Percentiles rank a stretch among this genome's conserved stretches.
Evolutionary conservation across 129 eudicot genomes (phyloP).

Genomic region (Pittosporum tobira): DNA sequence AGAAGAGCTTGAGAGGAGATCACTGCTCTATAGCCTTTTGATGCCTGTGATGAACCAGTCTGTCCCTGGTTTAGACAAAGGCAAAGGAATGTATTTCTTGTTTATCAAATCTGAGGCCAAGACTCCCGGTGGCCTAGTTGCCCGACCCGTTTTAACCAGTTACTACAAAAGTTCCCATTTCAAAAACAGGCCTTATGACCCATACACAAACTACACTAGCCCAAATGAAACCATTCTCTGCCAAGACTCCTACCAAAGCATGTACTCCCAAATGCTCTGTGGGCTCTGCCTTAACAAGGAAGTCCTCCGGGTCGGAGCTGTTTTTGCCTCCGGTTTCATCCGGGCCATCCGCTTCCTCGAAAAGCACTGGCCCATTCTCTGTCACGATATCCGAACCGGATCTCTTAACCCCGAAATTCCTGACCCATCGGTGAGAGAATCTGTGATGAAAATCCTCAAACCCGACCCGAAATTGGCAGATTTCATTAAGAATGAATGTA

Average conservation of each 20-base stretch:
- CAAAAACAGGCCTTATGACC: conserved; percentile 51
- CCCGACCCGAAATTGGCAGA: conserved; percentile 45
- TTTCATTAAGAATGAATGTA: conserved; percentile 36
- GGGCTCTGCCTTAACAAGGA: conserved; percentile 37
- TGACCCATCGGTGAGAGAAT: conserved; percentile 35
- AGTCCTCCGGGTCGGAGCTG: conserved; percentile 60
- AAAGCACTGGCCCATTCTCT: conserved; percentile 47
- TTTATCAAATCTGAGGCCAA: conserved; percentile 56
- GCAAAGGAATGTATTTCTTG: conserved; percentile 74
- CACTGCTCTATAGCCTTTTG: conserved; percentile 46
- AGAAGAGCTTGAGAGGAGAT: conserved; percentile 54
- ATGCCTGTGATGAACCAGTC: conserved; percentile 68
- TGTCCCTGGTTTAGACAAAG: conserved; percentile 56
- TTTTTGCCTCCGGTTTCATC: conserved; percentile 56
- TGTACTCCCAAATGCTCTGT: conserved; percentile 63
- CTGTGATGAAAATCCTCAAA: conserved; percentile 35
- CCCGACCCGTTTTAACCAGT: conserved; percentile 63
- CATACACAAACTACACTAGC: conserved; percentile 56
- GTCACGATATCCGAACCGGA: conserved; percentile 48
- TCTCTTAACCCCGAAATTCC: conserved; percentile 32
- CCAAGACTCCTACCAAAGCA: conserved; percentile 61
- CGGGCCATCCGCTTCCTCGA: conserved; percentile 58
- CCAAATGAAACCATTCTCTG: conserved; percentile 59
- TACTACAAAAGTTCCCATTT: conserved; percentile 64
- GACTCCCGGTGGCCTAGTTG: conserved; percentile 57